Conservation (phyloP, 2,329 filamentous ascomycete genomes). For the Xylaria sp. region DNA sequence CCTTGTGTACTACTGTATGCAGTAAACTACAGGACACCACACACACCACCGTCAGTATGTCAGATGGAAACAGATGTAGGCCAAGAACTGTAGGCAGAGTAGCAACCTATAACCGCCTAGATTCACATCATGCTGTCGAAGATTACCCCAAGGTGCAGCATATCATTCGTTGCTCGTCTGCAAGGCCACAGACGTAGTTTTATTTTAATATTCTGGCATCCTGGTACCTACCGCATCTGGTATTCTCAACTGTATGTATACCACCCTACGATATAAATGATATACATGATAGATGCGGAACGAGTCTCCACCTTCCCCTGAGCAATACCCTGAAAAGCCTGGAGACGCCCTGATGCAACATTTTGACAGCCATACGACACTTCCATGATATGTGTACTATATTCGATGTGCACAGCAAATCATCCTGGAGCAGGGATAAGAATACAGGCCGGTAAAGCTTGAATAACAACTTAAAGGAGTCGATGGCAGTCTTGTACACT, state of each 20-base stretch:
- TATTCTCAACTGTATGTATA: constrained; percentile 23
- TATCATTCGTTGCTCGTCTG: constrained; percentile 13
- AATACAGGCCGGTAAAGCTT: not conserved
- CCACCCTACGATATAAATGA: constrained; percentile 18
- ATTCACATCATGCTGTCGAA: constrained; percentile 7
- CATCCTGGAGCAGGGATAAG: not conserved
- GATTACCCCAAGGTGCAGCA: not conserved
- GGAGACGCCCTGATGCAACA: constrained; percentile 7
- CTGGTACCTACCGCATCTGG: constrained; percentile 24
- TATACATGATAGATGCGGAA: constrained; percentile 2
- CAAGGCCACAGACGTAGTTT: constrained; percentile 22
- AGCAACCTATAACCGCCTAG: constrained; percentile 3
- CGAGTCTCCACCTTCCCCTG: constrained; percentile 35
- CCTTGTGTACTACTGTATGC: constrained; percentile 11
- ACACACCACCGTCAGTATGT: not conserved
- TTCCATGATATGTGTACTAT: not conserved
- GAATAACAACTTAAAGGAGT: too few species aligned
- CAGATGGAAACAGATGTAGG: not conserved
- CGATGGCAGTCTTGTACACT: too few species aligned
- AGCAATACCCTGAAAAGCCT: constrained; percentile 22
- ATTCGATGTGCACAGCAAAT: not conserved
- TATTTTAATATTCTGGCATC: constrained; percentile 27
- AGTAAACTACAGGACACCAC: not conserved
- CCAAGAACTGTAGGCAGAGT: constrained; percentile 6
- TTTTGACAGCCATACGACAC: not conserved